Percentiles rank a stretch among this genome's conserved stretches.
These are phyloP conservation scores for Friedmanniomyces simplex DNA, from an alignment of 495 filamentous ascomycete genomes.

Conservation along the genomic window DNA sequence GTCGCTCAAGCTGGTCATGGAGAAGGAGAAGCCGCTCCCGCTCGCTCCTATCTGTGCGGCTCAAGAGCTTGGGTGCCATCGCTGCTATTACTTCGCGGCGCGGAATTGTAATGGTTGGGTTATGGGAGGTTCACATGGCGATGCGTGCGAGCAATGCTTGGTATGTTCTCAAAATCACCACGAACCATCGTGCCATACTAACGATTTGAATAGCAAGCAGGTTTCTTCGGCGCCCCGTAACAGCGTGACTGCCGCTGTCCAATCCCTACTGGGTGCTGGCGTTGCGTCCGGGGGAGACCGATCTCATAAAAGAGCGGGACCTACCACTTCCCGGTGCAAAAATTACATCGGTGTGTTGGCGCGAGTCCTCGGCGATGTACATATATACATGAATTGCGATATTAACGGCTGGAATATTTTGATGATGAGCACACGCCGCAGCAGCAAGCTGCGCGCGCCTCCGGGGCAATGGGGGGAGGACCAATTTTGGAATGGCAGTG, in stretches of 20 bases:
- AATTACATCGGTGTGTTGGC: neutral
- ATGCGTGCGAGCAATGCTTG: conserved; percentile 17
- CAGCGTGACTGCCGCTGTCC: neutral
- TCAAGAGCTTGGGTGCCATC: conserved; percentile 1
- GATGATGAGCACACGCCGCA: neutral
- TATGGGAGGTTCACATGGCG: conserved; percentile 5
- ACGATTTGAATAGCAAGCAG: conserved; percentile 9
- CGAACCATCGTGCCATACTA: neutral
- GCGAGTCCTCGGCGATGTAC: neutral
- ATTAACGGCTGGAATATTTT: neutral
- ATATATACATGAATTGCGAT: neutral
- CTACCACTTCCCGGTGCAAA: too few relatives aligned
- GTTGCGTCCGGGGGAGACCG: neutral
- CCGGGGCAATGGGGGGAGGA: neutral
- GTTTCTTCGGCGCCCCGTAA: conserved; percentile 12
- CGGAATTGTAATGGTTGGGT: conserved; percentile 16
- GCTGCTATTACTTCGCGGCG: conserved; percentile 17
- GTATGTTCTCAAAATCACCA: neutral
- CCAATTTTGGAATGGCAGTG: neutral
- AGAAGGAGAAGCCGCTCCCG: conserved; percentile 11
- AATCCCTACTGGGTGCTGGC: neutral
- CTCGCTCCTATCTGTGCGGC: neutral
- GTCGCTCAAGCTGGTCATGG: neutral
- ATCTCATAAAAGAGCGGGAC: too few relatives aligned
- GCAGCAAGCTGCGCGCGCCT: neutral